A percentile compares a stretch with the other conserved stretches of the same genome.
Conservation (phyloP, 1,284 basidiomycete species). For the Sporisorium scitamineum region DNA sequence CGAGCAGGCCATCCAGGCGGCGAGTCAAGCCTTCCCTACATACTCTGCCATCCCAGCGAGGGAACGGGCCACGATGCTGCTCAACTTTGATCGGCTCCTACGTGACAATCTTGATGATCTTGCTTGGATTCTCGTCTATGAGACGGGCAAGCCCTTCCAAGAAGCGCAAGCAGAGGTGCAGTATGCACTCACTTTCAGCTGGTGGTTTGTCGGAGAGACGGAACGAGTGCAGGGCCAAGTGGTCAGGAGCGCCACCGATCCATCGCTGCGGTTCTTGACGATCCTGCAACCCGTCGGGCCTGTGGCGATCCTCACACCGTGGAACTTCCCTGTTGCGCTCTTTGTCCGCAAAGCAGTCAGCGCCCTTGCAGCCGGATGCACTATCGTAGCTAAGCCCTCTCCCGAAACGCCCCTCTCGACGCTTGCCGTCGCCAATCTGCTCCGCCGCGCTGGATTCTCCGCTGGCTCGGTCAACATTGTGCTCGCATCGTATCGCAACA, state of each 20-base stretch:
- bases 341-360: constrained; percentile 90
- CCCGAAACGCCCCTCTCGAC: constrained; percentile 95
- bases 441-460: constrained; percentile 87
- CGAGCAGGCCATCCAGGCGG: constrained; percentile 64
- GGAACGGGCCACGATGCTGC: constrained; percentile 58
- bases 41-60: constrained; percentile 61
- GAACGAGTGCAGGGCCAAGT: constrained; percentile 75
- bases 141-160: constrained; percentile 65
- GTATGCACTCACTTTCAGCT: constrained; percentile 66
- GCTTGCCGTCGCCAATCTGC: constrained; percentile 86
- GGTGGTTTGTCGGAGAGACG: constrained; percentile 64
- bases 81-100: constrained; percentile 58
- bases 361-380: constrained; percentile 92
- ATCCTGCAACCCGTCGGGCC: constrained; percentile 86
- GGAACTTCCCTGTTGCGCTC: constrained; percentile 68
- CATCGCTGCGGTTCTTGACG: constrained; percentile 84
- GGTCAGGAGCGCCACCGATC: constrained; percentile 79
- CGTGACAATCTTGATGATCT: constrained; percentile 64
- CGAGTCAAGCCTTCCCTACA: constrained; percentile 50
- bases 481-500: constrained; percentile 78
- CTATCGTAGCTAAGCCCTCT: constrained; percentile 92
- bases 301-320: constrained; percentile 70
- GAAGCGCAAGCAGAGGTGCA: constrained; percentile 64
- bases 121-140: constrained; percentile 65
- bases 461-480: constrained; percentile 95